Conservation (phyloP, 768 basidiomycete genomes). For the Calocybe indica region DNA sequence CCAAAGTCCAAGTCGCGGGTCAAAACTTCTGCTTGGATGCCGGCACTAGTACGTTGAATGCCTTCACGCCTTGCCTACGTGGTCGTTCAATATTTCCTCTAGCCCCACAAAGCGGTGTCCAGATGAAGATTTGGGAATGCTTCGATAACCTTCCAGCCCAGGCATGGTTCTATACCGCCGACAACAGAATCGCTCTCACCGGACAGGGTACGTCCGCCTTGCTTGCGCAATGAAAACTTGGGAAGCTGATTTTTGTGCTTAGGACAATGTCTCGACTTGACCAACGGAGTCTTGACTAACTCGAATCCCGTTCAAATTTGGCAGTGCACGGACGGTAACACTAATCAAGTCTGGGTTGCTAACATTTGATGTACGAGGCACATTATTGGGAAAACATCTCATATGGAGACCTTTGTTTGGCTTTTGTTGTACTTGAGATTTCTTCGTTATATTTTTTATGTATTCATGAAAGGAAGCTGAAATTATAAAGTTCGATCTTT, state of each 20-base stretch:
- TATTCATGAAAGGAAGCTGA: no score
- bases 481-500: no score
- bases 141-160: background rate
- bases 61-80: background rate
- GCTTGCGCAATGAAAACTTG: background rate
- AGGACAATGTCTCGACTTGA: slow-evolving; percentile 1
- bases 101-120: background rate
- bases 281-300: background rate
- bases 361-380: no score
- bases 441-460: no score
- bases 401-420: no score
- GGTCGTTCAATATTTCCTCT: background rate
- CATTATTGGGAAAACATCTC: no score
- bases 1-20: slow-evolving; percentile 21
- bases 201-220: background rate
- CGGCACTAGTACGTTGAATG: slow-evolving; percentile 19
- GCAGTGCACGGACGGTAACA: slow-evolving; percentile 1
- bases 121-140: slow-evolving; percentile 1
- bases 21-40: slow-evolving; percentile 31
- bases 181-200: background rate
- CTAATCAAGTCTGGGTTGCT: background rate
- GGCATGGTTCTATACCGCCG: background rate
- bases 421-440: no score
- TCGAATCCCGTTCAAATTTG: background rate
- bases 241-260: background rate